phyloP scores from a whole-genome alignment of 176 grass and related monocot genomes.

The Oryza nivara region DNA sequence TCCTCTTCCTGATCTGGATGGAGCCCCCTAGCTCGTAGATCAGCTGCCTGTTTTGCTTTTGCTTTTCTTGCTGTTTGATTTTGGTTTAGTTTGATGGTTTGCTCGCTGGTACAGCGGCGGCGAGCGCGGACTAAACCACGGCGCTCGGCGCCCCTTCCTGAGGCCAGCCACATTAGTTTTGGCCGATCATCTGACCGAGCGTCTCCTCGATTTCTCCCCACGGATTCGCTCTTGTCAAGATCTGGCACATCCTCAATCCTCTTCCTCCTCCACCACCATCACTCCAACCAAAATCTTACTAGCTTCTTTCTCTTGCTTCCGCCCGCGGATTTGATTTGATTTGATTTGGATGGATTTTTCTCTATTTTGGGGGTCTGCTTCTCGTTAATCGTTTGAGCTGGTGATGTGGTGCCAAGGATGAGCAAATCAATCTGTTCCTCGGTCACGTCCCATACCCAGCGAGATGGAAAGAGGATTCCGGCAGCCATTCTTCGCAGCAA shows the following conservation, averaged over 20 bases:
- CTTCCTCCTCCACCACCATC: background rate
- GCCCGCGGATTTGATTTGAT: too few species aligned
- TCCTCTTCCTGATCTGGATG: too few species aligned
- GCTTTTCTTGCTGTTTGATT: background rate
- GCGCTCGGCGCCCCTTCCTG: constrained; percentile 50
- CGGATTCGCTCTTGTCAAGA: constrained; percentile 74
- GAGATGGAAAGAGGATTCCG: constrained; percentile 33
- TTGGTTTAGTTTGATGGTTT: background rate
- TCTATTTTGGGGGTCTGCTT: too few species aligned
- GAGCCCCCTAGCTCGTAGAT: background rate
- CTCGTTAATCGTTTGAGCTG: constrained; percentile 32
- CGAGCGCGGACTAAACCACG: constrained; percentile 1
- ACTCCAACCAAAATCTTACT: background rate
- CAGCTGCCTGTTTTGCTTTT: background rate
- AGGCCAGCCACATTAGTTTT: constrained; percentile 50
- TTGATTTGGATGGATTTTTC: too few species aligned
- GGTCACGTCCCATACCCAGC: constrained; percentile 70
- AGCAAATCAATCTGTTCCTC: constrained; percentile 32
- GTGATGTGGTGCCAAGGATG: constrained; percentile 67
- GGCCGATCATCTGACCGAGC: constrained; percentile 86
- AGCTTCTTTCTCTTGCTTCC: background rate
- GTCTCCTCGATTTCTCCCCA: constrained; percentile 35
- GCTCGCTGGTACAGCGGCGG: constrained; percentile 51
- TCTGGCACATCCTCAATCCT: constrained; percentile 49
- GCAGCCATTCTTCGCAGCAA: background rate